These are phyloP conservation scores for Podaxis sp. DNA, from an alignment of 768 basidiomycete species.

Conservation along the genomic window DNA sequence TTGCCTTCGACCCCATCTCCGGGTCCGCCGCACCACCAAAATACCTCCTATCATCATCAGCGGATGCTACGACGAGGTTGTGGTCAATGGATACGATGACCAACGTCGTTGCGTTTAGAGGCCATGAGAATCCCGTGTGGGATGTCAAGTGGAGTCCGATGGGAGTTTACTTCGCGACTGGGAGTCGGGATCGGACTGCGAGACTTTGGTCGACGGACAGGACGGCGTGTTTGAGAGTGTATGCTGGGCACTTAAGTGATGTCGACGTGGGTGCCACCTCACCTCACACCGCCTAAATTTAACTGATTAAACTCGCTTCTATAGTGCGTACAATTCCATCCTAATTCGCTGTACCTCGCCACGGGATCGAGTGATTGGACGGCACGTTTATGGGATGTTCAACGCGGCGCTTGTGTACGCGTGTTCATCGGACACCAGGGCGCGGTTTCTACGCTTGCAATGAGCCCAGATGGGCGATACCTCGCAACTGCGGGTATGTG, in stretches of 20 bases:
- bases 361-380: slow-evolving; percentile 98
- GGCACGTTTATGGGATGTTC: slow-evolving; percentile 97
- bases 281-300: slow-evolving; percentile 5
- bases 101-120: slow-evolving; percentile 91
- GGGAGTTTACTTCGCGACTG: slow-evolving; percentile 98
- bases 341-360: slow-evolving; percentile 95
- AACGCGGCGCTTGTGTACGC: slow-evolving; percentile 88
- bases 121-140: slow-evolving; percentile 98
- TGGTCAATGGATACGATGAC: slow-evolving; percentile 97
- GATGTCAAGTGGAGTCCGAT: slow-evolving; percentile 99
- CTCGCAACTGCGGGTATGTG: slow-evolving; percentile 80
- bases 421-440: slow-evolving; percentile 97
- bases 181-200: slow-evolving; percentile 90
- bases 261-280: slow-evolving; percentile 75
- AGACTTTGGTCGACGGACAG: slow-evolving; percentile 96
- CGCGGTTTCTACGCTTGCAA: slow-evolving; percentile 77
- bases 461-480: slow-evolving; percentile 93
- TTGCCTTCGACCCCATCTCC: slow-evolving; percentile 88
- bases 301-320: slow-evolving; percentile 1
- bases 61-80: slow-evolving; percentile 85
- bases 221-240: slow-evolving; percentile 81
- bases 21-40: slow-evolving; percentile 86
- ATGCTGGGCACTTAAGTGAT: slow-evolving; percentile 94
- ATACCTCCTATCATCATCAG: slow-evolving; percentile 88
- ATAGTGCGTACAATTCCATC: slow-evolving; percentile 94